Percentiles rank a stretch among this genome's conserved stretches.
These are phyloP conservation scores for Protostelium mycophagum DNA, from an alignment of 78 protist species.

Conservation along the genomic window DNA sequence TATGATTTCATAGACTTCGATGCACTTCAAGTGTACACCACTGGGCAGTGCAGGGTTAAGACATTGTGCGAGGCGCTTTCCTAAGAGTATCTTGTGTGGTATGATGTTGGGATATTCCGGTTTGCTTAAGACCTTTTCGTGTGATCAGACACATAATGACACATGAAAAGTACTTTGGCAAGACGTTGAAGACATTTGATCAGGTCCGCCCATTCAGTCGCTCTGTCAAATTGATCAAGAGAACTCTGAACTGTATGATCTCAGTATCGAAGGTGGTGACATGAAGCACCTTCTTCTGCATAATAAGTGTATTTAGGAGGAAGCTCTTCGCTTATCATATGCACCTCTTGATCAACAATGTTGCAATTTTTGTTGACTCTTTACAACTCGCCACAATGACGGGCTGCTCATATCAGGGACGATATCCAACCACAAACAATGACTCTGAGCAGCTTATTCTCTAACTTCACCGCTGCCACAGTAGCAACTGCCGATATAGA, in stretches of 20 bases:
- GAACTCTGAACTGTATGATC: not conserved
- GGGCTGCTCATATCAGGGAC: too few relatives aligned
- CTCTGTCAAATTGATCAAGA: not conserved
- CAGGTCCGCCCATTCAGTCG: slow-evolving; percentile 61
- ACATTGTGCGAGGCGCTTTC: slow-evolving; percentile 63
- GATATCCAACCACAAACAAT: too few relatives aligned
- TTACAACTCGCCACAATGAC: too few relatives aligned
- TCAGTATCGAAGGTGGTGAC: not conserved
- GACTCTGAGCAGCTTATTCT: too few relatives aligned
- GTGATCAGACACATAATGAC: slow-evolving; percentile 8
- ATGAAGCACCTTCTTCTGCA: not conserved
- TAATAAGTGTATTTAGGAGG: not conserved
- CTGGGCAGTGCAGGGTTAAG: slow-evolving; percentile 58
- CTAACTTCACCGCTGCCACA: too few relatives aligned
- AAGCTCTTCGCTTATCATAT: not conserved
- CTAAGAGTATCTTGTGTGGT: slow-evolving; percentile 32
- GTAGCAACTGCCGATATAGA: not conserved
- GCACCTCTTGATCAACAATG: too few relatives aligned
- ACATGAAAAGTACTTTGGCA: slow-evolving; percentile 26
- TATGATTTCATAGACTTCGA: slow-evolving; percentile 48
- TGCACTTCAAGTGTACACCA: slow-evolving; percentile 54
- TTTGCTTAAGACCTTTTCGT: not conserved
- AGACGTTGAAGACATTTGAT: slow-evolving; percentile 43
- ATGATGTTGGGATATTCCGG: not conserved
- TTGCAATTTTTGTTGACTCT: too few relatives aligned